Evolutionary conservation across 2,329 filamentous ascomycete genomes (phyloP).

Genomic region (Neonectria faginata): DNA sequence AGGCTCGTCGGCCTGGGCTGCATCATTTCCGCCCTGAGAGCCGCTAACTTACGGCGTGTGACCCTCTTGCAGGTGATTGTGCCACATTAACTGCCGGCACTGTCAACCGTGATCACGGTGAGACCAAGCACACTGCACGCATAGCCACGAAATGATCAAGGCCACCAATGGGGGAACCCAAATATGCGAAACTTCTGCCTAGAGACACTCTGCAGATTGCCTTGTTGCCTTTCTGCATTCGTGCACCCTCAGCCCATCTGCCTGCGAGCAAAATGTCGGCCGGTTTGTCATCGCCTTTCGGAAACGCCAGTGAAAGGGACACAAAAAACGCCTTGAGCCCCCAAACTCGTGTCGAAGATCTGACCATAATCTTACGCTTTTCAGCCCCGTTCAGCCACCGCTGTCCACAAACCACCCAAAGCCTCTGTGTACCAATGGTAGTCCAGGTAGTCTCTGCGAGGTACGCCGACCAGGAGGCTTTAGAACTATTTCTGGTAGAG

Average conservation of each 20-base stretch:
- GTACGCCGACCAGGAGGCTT: background rate
- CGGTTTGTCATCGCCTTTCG: background rate
- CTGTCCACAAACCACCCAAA: background rate
- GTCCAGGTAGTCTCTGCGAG: background rate
- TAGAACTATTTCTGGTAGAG: background rate
- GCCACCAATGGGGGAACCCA: background rate
- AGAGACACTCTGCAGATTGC: background rate
- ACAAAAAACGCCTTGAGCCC: background rate
- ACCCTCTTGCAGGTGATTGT: background rate
- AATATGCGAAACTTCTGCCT: background rate
- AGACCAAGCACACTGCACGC: background rate
- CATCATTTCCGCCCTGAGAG: background rate
- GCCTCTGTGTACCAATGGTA: background rate
- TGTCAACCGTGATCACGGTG: background rate
- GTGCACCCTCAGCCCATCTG: background rate
- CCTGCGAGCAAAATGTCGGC: background rate
- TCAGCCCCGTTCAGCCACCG: background rate
- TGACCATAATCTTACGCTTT: background rate
- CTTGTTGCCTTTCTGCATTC: background rate
- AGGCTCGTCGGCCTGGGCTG: background rate
- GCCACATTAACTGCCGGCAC: background rate
- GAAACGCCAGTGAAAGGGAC: background rate
- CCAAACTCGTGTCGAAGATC: background rate
- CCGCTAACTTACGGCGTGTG: background rate
- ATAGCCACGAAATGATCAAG: background rate